A percentile compares a stretch with the other conserved stretches of the same genome.
Evolutionary conservation across 805 yeast genomes (phyloP).

Genomic region (Barnettozyma wickerhamii): DNA sequence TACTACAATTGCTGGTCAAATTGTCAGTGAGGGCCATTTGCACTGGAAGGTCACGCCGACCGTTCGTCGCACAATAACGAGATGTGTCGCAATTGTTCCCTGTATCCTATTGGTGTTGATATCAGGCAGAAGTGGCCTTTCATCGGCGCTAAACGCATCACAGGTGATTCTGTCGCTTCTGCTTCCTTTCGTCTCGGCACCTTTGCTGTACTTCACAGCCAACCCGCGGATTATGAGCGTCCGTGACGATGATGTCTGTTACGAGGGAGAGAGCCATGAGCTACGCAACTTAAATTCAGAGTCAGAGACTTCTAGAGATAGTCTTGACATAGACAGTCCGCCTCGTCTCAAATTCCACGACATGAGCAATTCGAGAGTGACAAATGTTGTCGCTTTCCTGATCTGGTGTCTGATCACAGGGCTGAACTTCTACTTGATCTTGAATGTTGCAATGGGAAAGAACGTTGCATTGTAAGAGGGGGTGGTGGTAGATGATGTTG

Average conservation of each 20-base stretch:
- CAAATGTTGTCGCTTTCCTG: constrained; percentile 45
- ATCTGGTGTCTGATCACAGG: constrained; percentile 50
- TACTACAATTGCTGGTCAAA: constrained; percentile 92
- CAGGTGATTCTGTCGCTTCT: constrained; percentile 81
- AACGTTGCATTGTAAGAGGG: constrained; percentile 27
- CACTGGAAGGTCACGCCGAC: constrained; percentile 81
- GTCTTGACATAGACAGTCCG: not conserved
- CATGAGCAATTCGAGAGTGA: constrained; percentile 39
- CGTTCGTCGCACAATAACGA: constrained; percentile 70
- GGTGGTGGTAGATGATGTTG: not conserved
- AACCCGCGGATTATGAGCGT: constrained; percentile 11
- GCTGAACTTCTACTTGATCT: constrained; percentile 59
- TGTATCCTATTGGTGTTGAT: constrained; percentile 70
- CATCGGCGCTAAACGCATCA: constrained; percentile 72
- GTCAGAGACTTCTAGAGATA: constrained; percentile 3
- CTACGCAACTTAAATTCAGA: constrained; percentile 5
- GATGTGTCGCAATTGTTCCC: constrained; percentile 83
- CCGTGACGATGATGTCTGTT: constrained; percentile 9
- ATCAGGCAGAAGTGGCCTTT: constrained; percentile 79
- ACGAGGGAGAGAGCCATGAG: constrained; percentile 5
- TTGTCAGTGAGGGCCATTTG: constrained; percentile 89
- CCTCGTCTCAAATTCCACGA: constrained; percentile 22
- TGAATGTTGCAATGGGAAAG: constrained; percentile 41
- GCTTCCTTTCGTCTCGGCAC: constrained; percentile 86
- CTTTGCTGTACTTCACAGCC: constrained; percentile 36